These are phyloP conservation scores for Fraxinus baroniana DNA, from an alignment of 305 asterid genomes.

Conservation along the genomic window DNA sequence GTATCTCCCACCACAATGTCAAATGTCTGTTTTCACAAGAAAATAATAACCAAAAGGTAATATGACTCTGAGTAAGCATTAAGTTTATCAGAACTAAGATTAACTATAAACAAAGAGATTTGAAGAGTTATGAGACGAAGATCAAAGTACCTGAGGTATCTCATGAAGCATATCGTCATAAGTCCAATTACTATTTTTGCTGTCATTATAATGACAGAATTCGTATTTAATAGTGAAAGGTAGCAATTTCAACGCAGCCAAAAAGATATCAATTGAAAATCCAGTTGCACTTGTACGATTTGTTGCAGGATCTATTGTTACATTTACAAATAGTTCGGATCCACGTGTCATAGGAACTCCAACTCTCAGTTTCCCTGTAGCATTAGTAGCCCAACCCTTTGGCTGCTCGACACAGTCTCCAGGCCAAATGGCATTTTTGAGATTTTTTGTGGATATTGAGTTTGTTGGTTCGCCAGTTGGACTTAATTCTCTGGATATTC, in stretches of 20 bases:
- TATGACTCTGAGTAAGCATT: background rate
- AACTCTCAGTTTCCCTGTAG: constrained; percentile 37
- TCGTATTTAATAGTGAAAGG: constrained; percentile 35
- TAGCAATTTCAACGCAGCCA: constrained; percentile 26
- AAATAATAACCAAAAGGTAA: background rate
- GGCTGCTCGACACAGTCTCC: constrained; percentile 50
- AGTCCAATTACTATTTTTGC: constrained; percentile 19
- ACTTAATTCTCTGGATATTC: constrained; percentile 30
- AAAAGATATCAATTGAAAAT: constrained; percentile 52
- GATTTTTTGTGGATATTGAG: constrained; percentile 26
- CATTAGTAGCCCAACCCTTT: constrained; percentile 49
- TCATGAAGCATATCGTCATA: constrained; percentile 35
- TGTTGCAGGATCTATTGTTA: constrained; percentile 23
- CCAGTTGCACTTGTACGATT: constrained; percentile 31
- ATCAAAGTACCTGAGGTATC: constrained; percentile 36
- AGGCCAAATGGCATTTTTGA: constrained; percentile 55
- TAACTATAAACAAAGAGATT: background rate
- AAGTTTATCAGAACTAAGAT: background rate
- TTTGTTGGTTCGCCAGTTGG: constrained; percentile 11
- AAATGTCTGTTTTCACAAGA: constrained; percentile 22
- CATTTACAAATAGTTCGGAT: constrained; percentile 38
- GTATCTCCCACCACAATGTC: constrained; percentile 60
- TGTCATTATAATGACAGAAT: constrained; percentile 21
- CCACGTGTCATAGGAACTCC: constrained; percentile 49
- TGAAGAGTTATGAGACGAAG: background rate